Evolutionary conservation across 192 early-diverging fungal genomes (phyloP), one percentile per base, ranked within the genome.

Genomic region (Paraglomus brasilianum): DNA sequence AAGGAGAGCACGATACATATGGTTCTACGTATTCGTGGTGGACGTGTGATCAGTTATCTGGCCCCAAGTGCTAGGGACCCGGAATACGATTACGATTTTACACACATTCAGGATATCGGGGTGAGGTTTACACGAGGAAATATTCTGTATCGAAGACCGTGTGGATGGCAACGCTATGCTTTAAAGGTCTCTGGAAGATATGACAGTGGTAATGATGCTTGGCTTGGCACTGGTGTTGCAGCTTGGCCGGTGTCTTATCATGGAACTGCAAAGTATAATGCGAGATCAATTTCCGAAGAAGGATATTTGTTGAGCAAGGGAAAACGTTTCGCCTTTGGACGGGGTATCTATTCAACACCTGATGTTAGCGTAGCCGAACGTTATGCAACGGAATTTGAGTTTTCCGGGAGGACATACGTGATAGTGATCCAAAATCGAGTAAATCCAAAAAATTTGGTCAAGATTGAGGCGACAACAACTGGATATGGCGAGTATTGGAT

Each of bases 1-100:
- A 83, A 83, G 73, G 82, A 87, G 73, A 84, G 83, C 55, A 88
- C 84, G 13, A 76, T 87, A 13, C 87, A 90, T 69, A 51, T 88
- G 36, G 86, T 87, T 14, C 78, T 87, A 45, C 84, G 87, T 68
- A 76, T 89, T 59, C 83, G 88, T 75, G 88, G 86, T 60, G 11
- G 11, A 17, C 13, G 43, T 19, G 22, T 38, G 0, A n/a, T 60
- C 5, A 38, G n/a, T 7, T 60, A 36, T 60, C 39, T 60, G 1
- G n/a, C 39, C 43, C 11, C 58, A 3, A 15, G 43, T 38, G 17
- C 19, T 11, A 17, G 39, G 19, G 58, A 60, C 43, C 30, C 58
- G 19, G 15, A 5, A 14, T 60, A 42, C 21, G 39, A 60, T 60
- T 60, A 24, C 21, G 58, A 60, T 60, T 60, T 60, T 41, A 60